Evolutionary conservation across 2,329 filamentous ascomycete genomes (phyloP).

Genomic region (Cadophora sp.): DNA sequence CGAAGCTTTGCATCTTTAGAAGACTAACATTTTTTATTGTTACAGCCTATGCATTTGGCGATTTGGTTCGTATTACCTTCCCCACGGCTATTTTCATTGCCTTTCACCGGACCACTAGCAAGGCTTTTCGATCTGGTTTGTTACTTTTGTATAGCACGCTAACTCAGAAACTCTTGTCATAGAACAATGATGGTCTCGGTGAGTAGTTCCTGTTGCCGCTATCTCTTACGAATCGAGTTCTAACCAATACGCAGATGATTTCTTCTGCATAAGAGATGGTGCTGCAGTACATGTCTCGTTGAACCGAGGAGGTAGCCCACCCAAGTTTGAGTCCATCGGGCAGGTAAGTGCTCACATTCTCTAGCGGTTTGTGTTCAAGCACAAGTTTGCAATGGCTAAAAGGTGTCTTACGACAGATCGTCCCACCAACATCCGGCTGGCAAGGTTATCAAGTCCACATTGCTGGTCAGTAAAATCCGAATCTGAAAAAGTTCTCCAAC

Average conservation of each 20-base stretch:
- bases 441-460: background rate
- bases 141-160: background rate
- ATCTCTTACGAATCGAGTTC: background rate
- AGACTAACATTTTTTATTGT: background rate
- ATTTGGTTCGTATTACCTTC: background rate
- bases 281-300: background rate
- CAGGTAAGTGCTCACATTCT: background rate
- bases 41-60: background rate
- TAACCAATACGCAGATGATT: background rate
- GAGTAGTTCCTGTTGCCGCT: background rate
- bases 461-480: background rate
- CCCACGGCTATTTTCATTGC: background rate
- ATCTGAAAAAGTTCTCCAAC: background rate
- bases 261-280: background rate
- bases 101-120: background rate
- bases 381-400: background rate
- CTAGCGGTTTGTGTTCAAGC: background rate
- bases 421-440: background rate
- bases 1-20: background rate
- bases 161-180: background rate
- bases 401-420: background rate
- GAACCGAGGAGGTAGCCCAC: background rate
- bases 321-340: background rate
- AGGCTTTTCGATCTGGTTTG: background rate
- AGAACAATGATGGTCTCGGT: background rate